Percentiles rank a stretch among this genome's conserved stretches.
Evolutionary conservation across 768 basidiomycete genomes (phyloP).

Genomic region (Pleurotus salmoneostramineus): DNA sequence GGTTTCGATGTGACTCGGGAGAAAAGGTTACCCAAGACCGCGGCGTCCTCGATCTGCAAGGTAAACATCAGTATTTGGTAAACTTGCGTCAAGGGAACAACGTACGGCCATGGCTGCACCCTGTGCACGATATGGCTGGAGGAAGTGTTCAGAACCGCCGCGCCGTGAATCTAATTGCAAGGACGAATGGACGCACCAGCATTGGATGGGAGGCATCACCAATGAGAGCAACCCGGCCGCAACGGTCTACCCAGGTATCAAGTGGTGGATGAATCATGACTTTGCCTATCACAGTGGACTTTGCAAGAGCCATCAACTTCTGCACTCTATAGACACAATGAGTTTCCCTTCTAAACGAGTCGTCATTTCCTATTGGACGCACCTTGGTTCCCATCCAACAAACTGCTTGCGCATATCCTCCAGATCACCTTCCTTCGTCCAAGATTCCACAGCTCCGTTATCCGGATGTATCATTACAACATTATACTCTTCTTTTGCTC

Average conservation of each 20-base stretch:
- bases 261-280: constrained; percentile 46
- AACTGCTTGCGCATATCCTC: constrained; percentile 43
- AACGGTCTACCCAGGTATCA: constrained; percentile 40
- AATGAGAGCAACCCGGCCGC: constrained; percentile 36
- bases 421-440: constrained; percentile 34
- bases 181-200: constrained; percentile 32
- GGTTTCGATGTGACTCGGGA: constrained; percentile 36
- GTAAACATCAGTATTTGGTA: background rate
- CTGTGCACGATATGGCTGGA: constrained; percentile 50
- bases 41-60: constrained; percentile 46
- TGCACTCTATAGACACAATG: constrained; percentile 25
- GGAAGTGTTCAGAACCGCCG: background rate
- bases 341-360: background rate
- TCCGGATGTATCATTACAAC: constrained; percentile 39
- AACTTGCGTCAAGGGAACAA: background rate
- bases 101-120: constrained; percentile 51
- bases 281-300: constrained; percentile 39
- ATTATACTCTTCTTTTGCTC: constrained; percentile 37
- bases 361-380: background rate
- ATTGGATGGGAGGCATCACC: constrained; percentile 57
- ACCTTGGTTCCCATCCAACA: constrained; percentile 44
- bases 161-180: background rate
- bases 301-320: constrained; percentile 38
- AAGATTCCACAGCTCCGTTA: constrained; percentile 34
- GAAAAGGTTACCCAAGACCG: constrained; percentile 47